Evolutionary conservation across 352 stramenopile genomes (phyloP).

Genomic region (Phytophthora syringae): DNA sequence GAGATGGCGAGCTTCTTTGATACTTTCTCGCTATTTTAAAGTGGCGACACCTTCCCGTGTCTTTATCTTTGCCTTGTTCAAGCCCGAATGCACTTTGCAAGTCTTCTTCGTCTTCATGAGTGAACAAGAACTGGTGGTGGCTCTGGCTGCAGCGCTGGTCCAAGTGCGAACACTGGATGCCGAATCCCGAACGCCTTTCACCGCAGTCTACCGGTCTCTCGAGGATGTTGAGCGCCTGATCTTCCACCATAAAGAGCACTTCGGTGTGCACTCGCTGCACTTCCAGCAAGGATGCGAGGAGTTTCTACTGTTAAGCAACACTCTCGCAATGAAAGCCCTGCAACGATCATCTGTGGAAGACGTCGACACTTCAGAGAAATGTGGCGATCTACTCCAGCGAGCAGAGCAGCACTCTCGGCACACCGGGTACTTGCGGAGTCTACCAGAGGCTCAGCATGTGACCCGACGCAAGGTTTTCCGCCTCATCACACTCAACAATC

Average conservation of each 20-base stretch:
- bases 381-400: slow-evolving; percentile 36
- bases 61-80: slow-evolving; percentile 10
- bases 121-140: slow-evolving; percentile 51
- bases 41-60: slow-evolving; percentile 12
- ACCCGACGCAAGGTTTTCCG: slow-evolving; percentile 44
- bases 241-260: slow-evolving; percentile 57
- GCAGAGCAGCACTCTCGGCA: slow-evolving; percentile 66
- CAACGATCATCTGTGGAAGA: slow-evolving; percentile 20
- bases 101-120: slow-evolving; percentile 10
- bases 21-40: slow-evolving; percentile 15
- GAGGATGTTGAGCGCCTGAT: slow-evolving; percentile 48
- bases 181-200: slow-evolving; percentile 13
- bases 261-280: slow-evolving; percentile 38
- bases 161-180: slow-evolving; percentile 31
- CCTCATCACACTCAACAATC: slow-evolving; percentile 70
- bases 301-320: slow-evolving; percentile 69
- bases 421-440: slow-evolving; percentile 44
- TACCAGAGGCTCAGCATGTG: slow-evolving; percentile 24
- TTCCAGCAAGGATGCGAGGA: slow-evolving; percentile 73
- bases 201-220: slow-evolving; percentile 33
- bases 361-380: slow-evolving; percentile 16
- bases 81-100: neutral
- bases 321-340: slow-evolving; percentile 56
- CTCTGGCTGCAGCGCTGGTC: slow-evolving; percentile 48
- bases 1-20: neutral